phyloP scores from a whole-genome alignment of 148 eudicot species.

The Vaccinium macrocarpon region DNA sequence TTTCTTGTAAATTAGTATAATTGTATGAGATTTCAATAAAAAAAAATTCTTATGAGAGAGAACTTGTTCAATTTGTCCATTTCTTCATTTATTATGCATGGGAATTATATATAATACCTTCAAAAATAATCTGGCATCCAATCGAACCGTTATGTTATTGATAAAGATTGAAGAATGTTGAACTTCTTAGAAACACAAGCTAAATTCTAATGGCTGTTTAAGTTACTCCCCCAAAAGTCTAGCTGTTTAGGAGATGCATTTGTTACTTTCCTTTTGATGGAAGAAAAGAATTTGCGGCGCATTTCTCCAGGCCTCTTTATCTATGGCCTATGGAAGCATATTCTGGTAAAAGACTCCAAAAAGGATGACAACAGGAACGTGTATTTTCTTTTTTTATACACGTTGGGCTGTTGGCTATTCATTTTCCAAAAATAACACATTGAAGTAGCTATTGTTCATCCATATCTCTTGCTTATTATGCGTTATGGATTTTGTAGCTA shows the following conservation, averaged over 20 bases:
- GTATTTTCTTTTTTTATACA: not conserved
- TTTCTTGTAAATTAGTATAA: too few relatives aligned
- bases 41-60: too few relatives aligned
- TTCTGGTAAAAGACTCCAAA: not conserved
- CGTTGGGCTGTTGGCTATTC: too few relatives aligned
- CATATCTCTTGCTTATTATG: conserved; percentile 3
- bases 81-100: too few relatives aligned
- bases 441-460: not conserved
- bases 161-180: not conserved
- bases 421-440: not conserved
- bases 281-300: not conserved
- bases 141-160: too few relatives aligned
- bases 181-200: not conserved
- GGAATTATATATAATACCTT: too few relatives aligned
- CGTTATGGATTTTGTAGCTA: too few relatives aligned
- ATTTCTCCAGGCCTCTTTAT: not conserved
- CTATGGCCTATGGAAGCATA: not conserved
- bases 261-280: not conserved
- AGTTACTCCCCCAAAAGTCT: too few relatives aligned
- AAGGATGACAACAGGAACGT: not conserved
- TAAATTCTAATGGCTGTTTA: not conserved
- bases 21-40: too few relatives aligned
- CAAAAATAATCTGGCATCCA: too few relatives aligned
- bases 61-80: too few relatives aligned
- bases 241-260: not conserved